phyloP scores from a whole-genome alignment of 768 basidiomycete species.

The Fistulinella prunicolor region DNA sequence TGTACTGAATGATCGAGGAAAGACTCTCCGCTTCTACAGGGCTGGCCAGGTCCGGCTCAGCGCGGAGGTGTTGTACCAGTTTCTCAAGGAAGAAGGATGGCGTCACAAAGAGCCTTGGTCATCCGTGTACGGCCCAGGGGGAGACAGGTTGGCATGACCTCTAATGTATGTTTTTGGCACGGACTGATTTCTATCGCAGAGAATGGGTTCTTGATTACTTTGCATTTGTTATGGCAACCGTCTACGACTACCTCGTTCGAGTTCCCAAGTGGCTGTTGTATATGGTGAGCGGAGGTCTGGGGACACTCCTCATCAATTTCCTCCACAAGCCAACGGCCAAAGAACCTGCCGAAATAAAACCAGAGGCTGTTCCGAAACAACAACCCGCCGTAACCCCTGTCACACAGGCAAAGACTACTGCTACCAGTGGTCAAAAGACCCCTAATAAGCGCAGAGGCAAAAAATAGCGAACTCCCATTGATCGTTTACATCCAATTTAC shows the following conservation, averaged over 20 bases:
- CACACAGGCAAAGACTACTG: constrained; percentile 11
- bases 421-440: constrained; percentile 17
- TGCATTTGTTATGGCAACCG: constrained; percentile 45
- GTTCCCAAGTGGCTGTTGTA: constrained; percentile 76
- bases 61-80: constrained; percentile 59
- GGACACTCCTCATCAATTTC: constrained; percentile 62
- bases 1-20: constrained; percentile 66
- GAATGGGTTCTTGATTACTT: constrained; percentile 66
- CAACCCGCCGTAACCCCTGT: neutral
- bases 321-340: constrained; percentile 44
- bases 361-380: constrained; percentile 3
- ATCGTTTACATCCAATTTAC: neutral
- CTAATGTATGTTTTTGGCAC: neutral
- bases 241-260: constrained; percentile 50
- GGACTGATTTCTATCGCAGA: constrained; percentile 36
- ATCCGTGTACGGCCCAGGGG: constrained; percentile 70
- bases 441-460: constrained; percentile 30
- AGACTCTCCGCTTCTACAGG: constrained; percentile 77
- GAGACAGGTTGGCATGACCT: constrained; percentile 51
- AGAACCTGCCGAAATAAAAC: constrained; percentile 3
- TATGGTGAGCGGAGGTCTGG: constrained; percentile 60
- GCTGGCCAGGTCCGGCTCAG: constrained; percentile 59
- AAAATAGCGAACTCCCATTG: constrained; percentile 9
- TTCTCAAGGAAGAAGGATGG: constrained; percentile 65
- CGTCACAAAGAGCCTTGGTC: constrained; percentile 64